Base-by-base conservation (phyloP, 352 stramenopile species). In the Globisporangium radiosum region DNA sequence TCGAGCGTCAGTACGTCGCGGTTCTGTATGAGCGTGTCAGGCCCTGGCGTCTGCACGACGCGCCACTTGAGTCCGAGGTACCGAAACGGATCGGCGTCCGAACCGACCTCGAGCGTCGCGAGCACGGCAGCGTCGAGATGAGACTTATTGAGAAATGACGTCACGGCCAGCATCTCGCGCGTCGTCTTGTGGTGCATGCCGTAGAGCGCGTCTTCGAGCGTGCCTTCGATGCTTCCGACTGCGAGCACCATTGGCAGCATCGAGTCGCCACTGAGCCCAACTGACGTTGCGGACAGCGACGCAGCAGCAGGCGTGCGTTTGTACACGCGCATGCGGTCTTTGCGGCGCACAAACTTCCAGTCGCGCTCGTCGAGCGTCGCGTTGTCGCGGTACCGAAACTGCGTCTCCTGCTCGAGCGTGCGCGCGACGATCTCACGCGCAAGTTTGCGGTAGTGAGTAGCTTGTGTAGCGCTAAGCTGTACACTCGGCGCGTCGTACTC, bases 61-160 rank as follows among this genome's bases (percentile, higher is more conserved):
- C 64, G 61, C 78, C 75, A 88, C 43, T 86, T 85, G 52, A 88
- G 54, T 0, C 76, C 53, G 1, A 87, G 54, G 54, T 78, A 81
- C 9, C 66, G 68, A 37, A 76, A 82, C 11, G 75, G 75, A 11
- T 86, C 78, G 0, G 52, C 47, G 33, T 67, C n/a, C 0, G 68
- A 78, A 3, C 66, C 68, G 0, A 42, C 52, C 33, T 85, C 70
- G 8, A 88, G 67, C 5, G 68, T 73, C 1, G 71, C 62, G 6
- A 88, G 51, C 36, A 88, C 54, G 0, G 73, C 70, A 1, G 71
- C 71, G 53, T 88, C 74, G 1, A 79, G 19, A 36, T 64, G 49
- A 36, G 64, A 49, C 48, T 83, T 82, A 60, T 69, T 76, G 38
- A 74, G 56, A 51, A 69, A 74, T 0, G 64, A 56, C n/a, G 70